Percentiles rank a stretch among this genome's conserved stretches.
Conservation (phyloP, 495 filamentous ascomycete species). For the Neurospora pannonica region DNA sequence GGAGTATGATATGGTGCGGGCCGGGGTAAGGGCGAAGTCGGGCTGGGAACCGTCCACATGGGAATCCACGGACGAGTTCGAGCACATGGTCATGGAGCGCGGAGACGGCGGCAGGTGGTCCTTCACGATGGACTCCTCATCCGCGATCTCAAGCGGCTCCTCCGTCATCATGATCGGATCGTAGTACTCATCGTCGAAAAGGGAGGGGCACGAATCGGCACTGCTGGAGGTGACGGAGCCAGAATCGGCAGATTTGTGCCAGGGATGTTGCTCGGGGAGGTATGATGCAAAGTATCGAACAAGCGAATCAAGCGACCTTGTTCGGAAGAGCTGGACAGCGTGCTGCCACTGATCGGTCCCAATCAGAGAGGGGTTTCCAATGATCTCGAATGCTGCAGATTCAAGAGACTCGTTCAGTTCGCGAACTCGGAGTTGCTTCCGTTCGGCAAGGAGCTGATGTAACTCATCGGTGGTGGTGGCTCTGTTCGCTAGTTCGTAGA, state of each 20-base stretch:
- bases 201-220: conserved; percentile 14
- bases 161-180: conserved; percentile 30
- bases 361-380: conserved; percentile 40
- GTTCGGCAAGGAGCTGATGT: conserved; percentile 32
- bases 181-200: conserved; percentile 31
- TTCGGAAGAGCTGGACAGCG: conserved; percentile 41
- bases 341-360: conserved; percentile 42
- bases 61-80: conserved; percentile 29
- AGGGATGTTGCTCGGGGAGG: conserved; percentile 34
- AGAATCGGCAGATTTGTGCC: conserved; percentile 18
- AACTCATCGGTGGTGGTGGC: conserved; percentile 35
- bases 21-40: conserved; percentile 23
- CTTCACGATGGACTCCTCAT: conserved; percentile 7
- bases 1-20: conserved; percentile 35
- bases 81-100: conserved; percentile 40
- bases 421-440: conserved; percentile 36
- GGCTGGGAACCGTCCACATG: conserved; percentile 13
- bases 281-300: conserved; percentile 42
- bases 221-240: conserved; percentile 18
- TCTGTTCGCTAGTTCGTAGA: conserved; percentile 34
- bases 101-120: conserved; percentile 34
- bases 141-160: conserved; percentile 29
- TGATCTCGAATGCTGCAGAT: conserved; percentile 41
- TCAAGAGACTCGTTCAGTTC: conserved; percentile 39
- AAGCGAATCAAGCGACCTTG: conserved; percentile 42